Evolutionary conservation across 805 yeast species (phyloP), one percentile per base, ranked within the genome.

Genomic region (Martiniozyma abietophila): DNA sequence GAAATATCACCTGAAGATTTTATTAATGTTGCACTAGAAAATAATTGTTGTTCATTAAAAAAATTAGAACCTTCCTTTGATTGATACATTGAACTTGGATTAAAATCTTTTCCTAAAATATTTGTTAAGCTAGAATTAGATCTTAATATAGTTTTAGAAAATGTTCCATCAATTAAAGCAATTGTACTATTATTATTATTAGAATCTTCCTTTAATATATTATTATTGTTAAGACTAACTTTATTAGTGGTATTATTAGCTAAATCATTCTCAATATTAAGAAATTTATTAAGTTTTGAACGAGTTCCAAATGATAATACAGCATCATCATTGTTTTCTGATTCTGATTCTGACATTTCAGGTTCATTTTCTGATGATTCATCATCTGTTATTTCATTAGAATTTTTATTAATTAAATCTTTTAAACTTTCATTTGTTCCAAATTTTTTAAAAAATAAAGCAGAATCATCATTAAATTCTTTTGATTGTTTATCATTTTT

Each of bases 91-190:
- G 23, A 24, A 15, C 11, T 15, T 11, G 32, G 32, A 20, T 9
- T 20, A 20, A 7, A 7, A 7, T 9, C 22, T 10, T 26, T 20
- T n/a, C 26, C 32, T n/a, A 15, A 15, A 18, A 27, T 16, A n/a
- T 30, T 25, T n/a, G 30, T 10, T 17, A 40, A 14, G 9, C 18
- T 40, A 14, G 25, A 25, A 19, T 32, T 33, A 2, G 46, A 38
- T 10, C 47, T 30, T 14, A 45, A 35, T 5, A 37, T 32, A 11
- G 23, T 32, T 12, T 40, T 39, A 3, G 34, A 28, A 31, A 45
- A 48, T 3, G 50, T 44, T 17, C 51, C 50, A 11, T 38, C 43
- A 8, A 47, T 27, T 4, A 43, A 24, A 2, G 43, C 32, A 12
- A 34, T 24, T 9, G 34, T 24, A 9, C 34, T 25, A 16, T n/a